These are phyloP conservation scores for Coniochaeta ligniaria DNA, from an alignment of 2,329 filamentous ascomycete genomes.

Conservation along the genomic window DNA sequence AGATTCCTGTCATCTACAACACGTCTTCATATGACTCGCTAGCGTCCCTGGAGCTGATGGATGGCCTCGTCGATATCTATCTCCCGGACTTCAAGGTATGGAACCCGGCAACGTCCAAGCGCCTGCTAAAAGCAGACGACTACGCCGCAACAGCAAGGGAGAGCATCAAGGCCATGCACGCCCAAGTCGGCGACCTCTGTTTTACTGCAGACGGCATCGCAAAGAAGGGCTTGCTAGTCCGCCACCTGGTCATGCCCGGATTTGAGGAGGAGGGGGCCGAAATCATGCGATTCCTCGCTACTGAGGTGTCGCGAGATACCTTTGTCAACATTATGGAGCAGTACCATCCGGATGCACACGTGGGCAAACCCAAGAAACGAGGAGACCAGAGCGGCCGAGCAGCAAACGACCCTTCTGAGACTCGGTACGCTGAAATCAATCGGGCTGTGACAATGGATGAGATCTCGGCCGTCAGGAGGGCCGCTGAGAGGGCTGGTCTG, in stretches of 20 bases:
- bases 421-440: slow-evolving; percentile 73
- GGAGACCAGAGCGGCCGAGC: slow-evolving; percentile 17
- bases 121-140: slow-evolving; percentile 71
- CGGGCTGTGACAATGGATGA: slow-evolving; percentile 60
- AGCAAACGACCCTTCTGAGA: slow-evolving; percentile 24
- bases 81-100: slow-evolving; percentile 86
- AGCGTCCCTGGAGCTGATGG: slow-evolving; percentile 63
- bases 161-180: slow-evolving; percentile 73
- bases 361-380: slow-evolving; percentile 58
- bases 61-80: slow-evolving; percentile 79
- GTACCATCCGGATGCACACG: slow-evolving; percentile 73
- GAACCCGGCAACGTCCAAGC: slow-evolving; percentile 56
- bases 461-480: slow-evolving; percentile 56
- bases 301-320: slow-evolving; percentile 64
- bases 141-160: slow-evolving; percentile 67
- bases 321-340: slow-evolving; percentile 90
- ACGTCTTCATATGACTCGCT: slow-evolving; percentile 75
- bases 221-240: slow-evolving; percentile 66
- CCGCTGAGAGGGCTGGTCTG: slow-evolving; percentile 63
- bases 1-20: slow-evolving; percentile 75
- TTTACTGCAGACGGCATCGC: slow-evolving; percentile 78
- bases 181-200: slow-evolving; percentile 74
- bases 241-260: slow-evolving; percentile 82
- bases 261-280: slow-evolving; percentile 64
- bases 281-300: slow-evolving; percentile 71